Evolutionary conservation across 129 eudicot species (phyloP), one percentile per base, ranked within the genome.

Genomic region (Mikania micrantha): DNA sequence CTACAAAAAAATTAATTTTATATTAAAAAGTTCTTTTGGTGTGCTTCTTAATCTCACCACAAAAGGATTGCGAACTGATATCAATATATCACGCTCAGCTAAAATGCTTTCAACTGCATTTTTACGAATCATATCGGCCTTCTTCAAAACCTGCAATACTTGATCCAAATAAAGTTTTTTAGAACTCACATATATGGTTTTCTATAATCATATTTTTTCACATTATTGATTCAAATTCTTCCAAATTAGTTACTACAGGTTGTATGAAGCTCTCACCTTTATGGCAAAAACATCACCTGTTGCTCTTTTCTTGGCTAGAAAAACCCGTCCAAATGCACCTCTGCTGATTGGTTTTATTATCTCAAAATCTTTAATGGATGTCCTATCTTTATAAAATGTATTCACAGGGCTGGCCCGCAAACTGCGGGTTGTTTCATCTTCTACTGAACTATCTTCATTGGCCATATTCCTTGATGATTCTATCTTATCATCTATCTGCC

Each of bases 281-380:
- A 94, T 94, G 71, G 99, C 99, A 89, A 94, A 94, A 61, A 84
- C 87, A 70, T 94, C 99, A 48, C 97, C 99, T 44, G 99, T 94
- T 59, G 99, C 87, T 73, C 95, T 81, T 85, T 94, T 94, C 80
- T 87, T 86, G 21, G 99, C 90, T 66, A 94, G 85, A 77, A 94
- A 94, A 60, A 94, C 99, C 52, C 99, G 84, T 61, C 99, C 99
- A 87, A 82, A 94, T 36, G 99, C 99, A 50, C 99, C 99, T 78
- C 99, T 83, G 76, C 99, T 94, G 58, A 94, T 89, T 74, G 99
- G 99, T 78, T 87, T 94, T 58, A 94, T 94, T 56, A 94, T 94
- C 83, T 94, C 99, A 81, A 94, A 94, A 85, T 94, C 99, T 79
- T 94, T 97, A 57, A 94, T 94, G 20, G 97, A 83, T 70, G 99